Percentiles rank a stretch among this genome's conserved stretches.
Evolutionary conservation across 1,139 yeast species (phyloP).

Genomic region (Groenewaldozyma auringiensis): DNA sequence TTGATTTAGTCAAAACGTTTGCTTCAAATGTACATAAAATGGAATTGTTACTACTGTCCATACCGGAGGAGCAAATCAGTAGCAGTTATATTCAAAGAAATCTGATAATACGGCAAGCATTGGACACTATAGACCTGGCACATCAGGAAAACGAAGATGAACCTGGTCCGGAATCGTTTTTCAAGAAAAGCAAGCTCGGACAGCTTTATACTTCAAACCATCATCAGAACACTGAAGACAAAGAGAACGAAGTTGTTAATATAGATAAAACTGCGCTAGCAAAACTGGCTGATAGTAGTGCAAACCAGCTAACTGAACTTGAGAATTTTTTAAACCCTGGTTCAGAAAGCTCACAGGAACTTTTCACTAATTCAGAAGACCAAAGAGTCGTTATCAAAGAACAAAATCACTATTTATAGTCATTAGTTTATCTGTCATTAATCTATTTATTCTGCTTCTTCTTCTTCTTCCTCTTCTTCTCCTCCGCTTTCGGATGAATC

Average conservation of each 20-base stretch:
- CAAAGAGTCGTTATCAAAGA: background rate
- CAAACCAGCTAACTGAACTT: background rate
- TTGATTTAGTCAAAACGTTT: slow-evolving; percentile 16
- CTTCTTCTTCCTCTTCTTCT: slow-evolving; percentile 13
- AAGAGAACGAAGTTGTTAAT: slow-evolving; percentile 1
- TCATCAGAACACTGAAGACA: background rate
- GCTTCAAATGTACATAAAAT: slow-evolving; percentile 14
- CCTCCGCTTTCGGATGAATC: slow-evolving; percentile 16
- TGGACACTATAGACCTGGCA: slow-evolving; percentile 6
- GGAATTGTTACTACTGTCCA: slow-evolving; percentile 13
- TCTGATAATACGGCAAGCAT: background rate
- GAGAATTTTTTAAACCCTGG: background rate
- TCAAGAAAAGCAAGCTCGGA: background rate
- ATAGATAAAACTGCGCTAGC: slow-evolving; percentile 1
- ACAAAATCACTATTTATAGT: background rate
- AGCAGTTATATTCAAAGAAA: background rate
- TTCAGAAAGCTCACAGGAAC: too few species aligned
- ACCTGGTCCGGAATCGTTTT: background rate
- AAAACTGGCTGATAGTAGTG: slow-evolving; percentile 6
- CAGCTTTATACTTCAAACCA: background rate
- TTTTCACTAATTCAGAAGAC: background rate
- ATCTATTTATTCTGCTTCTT: slow-evolving; percentile 10
- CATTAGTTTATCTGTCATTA: background rate
- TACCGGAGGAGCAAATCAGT: slow-evolving; percentile 8
- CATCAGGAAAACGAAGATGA: slow-evolving; percentile 6